Evolutionary conservation across 2,329 filamentous ascomycete genomes (phyloP), one percentile per base, ranked within the genome.

Genomic region (Calonectria pteridis): DNA sequence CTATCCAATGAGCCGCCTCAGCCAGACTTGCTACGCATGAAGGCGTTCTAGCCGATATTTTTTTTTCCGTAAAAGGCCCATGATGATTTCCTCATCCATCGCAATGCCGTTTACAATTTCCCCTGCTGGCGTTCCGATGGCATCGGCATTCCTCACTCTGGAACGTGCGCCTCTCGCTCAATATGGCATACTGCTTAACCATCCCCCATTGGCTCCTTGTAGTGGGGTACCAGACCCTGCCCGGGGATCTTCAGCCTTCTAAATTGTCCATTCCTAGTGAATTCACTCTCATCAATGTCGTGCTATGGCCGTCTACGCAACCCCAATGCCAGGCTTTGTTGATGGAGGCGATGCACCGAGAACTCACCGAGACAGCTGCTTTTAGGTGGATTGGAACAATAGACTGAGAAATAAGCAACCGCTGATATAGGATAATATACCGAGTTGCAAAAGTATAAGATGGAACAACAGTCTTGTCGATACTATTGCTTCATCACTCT

Each of bases 281-380:
- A 35, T 2, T 40, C 55, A 62, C 40, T 28, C 33, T 62, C 55
- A 18, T 40, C 33, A 28, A 40, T 40, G 35, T 40, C 20, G 18
- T 62, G 35, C 18, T 40, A 23, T 28, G 23, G 13, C 26, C 2
- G 29, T 31, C 14, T 10, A 40, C 40, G 49, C 33, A 40, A 58
- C 37, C 35, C 29, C 40, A 18, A 50, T 26, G 37, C 33, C 23
- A 37, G 31, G 26, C 31, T 50, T 49, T 23, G 51, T 50, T 43
- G 35, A n/a, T 40, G 23, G 46, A 46, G 31, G 28, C 20, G 51
- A 72, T 68, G 69, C 53, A 18, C 74, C 69, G 72, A 76, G 69
- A 62, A 74, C 43, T n/a, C 69, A 46, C 74, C 73, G 70, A 75
- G 73, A 75, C 73, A 76, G 28, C 9, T 66, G 20, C 16, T 37